These are phyloP conservation scores for Pseudogymnoascus sp. DNA, from an alignment of 2,329 filamentous ascomycete species.

Conservation along the genomic window DNA sequence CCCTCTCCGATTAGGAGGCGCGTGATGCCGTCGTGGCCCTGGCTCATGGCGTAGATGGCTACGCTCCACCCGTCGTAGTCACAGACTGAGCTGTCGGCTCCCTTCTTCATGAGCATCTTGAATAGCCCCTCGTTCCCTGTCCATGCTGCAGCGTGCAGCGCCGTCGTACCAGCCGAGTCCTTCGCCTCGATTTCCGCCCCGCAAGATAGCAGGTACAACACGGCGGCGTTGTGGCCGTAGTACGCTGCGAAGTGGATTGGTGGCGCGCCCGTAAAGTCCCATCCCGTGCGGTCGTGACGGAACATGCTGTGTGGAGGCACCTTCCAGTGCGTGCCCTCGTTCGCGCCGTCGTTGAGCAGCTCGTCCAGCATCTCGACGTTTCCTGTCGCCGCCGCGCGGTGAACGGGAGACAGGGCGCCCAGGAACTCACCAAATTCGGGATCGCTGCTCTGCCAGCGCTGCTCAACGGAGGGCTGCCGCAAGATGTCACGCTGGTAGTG, in stretches of 20 bases:
- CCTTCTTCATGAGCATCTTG: constrained; percentile 1
- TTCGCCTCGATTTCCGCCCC: not conserved
- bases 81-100: not conserved
- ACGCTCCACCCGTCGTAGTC: constrained; percentile 3
- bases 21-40: not conserved
- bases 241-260: not conserved
- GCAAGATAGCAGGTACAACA: not conserved
- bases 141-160: not conserved
- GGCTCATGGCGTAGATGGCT: not conserved
- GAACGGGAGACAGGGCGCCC: not conserved
- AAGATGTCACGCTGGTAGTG: not conserved
- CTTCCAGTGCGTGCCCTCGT: not conserved
- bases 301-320: not conserved
- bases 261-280: constrained; percentile 1
- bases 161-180: not conserved
- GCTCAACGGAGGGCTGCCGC: not conserved
- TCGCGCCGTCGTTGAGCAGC: not conserved
- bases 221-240: not conserved
- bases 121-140: not conserved
- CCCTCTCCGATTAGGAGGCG: not conserved
- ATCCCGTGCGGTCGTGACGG: not conserved
- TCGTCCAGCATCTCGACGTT: not conserved
- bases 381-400: not conserved
- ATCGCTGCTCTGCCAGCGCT: not conserved
- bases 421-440: not conserved